Base-by-base conservation (phyloP, 2,329 filamentous ascomycete genomes). In the Sporothrix globosa region DNA sequence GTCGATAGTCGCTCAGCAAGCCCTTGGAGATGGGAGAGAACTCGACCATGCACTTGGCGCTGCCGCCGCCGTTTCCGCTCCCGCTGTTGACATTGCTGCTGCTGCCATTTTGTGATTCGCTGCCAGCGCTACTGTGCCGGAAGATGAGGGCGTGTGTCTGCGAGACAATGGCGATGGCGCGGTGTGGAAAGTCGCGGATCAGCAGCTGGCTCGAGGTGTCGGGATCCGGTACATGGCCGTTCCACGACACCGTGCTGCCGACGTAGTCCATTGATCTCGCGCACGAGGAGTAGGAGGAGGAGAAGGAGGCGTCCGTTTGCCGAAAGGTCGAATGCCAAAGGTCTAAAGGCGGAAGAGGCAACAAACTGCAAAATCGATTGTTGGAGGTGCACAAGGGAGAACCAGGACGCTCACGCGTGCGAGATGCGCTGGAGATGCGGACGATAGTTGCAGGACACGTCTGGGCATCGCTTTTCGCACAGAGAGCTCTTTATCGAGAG, bases 81-180 rank as follows among this genome's bases (percentile, higher is more conserved):
- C 34, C 34, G 34, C 34, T 34, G 34, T 34, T 34, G 11, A 63
- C 50, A 78, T 80, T 73, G 78, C 82, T 82, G 74, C 78, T 79
- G 74, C 77, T 78, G 70, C 77, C 77, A 44, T 78, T 77, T 73
- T 86, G 83, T 44, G 82, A 78, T 73, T 90, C 90, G 78, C 82
- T 86, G n/a, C 87, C 85, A 21, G 87, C 86, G 63, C 88, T 83
- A 78, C 87, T 93, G 82, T 96, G 90, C 73, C 92, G 90, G 78
- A 98, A 92, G 74, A 97, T 90, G 75, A 98, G 86, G 77, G 90
- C 91, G 80, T 97, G 91, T 24, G 90, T 87, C 53, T 89, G 83
- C 41, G 93, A 94, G 50, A 91, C 90, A 74, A 98, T 90, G 74
- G 93, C 93, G 79, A 98, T 93, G 74, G 93, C 91, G 74, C 95